Evolutionary conservation across 805 yeast genomes (phyloP).

Genomic region (Candida piceae): DNA sequence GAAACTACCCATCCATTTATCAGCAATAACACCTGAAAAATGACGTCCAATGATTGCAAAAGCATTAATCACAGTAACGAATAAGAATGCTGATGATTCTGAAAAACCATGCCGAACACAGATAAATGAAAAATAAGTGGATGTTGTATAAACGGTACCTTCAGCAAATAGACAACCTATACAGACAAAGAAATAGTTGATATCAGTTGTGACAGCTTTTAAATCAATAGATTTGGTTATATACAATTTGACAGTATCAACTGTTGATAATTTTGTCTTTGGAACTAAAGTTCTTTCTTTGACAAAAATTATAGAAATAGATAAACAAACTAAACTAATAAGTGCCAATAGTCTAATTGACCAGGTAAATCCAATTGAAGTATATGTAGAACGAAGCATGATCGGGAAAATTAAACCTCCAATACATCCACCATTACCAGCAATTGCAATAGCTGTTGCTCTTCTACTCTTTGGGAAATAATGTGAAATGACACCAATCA

Average conservation of each 20-base stretch:
- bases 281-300: conserved; percentile 30
- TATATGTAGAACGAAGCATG: conserved; percentile 42
- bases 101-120: conserved; percentile 40
- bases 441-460: conserved; percentile 47
- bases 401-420: conserved; percentile 50
- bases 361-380: conserved; percentile 48
- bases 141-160: conserved; percentile 37
- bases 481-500: conserved; percentile 57
- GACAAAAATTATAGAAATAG: conserved; percentile 27
- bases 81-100: conserved; percentile 36
- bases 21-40: conserved; percentile 26
- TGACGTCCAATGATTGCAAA: conserved; percentile 34
- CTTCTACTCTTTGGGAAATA: conserved; percentile 52
- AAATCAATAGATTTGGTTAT: conserved; percentile 31
- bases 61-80: conserved; percentile 41
- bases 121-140: conserved; percentile 46
- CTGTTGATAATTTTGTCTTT: conserved; percentile 1
- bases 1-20: conserved; percentile 40
- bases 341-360: conserved; percentile 48
- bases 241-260: conserved; percentile 5
- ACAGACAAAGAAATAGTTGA: conserved; percentile 36
- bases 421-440: conserved; percentile 47
- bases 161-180: conserved; percentile 43
- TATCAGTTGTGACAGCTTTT: conserved; percentile 32
- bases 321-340: conserved; percentile 25